Evolutionary conservation across 495 filamentous ascomycete genomes (phyloP).

Genomic region (Clohesyomyces aquaticus): DNA sequence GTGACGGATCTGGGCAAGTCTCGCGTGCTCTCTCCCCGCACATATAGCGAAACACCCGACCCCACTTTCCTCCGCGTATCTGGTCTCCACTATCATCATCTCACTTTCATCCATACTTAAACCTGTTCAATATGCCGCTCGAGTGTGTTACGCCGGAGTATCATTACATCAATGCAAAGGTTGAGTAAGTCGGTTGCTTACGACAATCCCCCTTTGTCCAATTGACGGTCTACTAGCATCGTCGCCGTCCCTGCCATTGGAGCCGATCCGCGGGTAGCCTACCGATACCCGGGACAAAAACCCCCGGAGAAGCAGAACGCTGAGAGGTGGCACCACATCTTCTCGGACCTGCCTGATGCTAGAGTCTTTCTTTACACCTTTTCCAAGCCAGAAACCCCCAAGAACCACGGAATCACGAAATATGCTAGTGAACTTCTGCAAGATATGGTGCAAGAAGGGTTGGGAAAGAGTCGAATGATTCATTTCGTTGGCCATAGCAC

Average conservation of each 20-base stretch:
- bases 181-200: neutral
- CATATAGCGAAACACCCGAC: no score
- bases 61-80: no score
- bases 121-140: neutral
- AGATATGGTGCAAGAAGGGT: neutral
- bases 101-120: neutral
- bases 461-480: constrained; percentile 4
- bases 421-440: constrained; percentile 6
- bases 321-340: constrained; percentile 6
- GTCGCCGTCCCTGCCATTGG: constrained; percentile 18
- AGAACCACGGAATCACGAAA: constrained; percentile 7
- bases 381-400: neutral
- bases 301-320: neutral
- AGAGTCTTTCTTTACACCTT: constrained; percentile 21
- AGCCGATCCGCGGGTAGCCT: constrained; percentile 5
- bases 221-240: neutral
- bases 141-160: neutral
- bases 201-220: no score
- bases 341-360: constrained; percentile 6
- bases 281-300: constrained; percentile 9
- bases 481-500: constrained; percentile 21
- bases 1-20: neutral
- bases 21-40: neutral
- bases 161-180: neutral
- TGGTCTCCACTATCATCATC: neutral